Percentiles rank a stretch among this genome's conserved stretches.
Evolutionary conservation across 2,329 filamentous ascomycete genomes (phyloP).

Genomic region (Trichophyton simii): DNA sequence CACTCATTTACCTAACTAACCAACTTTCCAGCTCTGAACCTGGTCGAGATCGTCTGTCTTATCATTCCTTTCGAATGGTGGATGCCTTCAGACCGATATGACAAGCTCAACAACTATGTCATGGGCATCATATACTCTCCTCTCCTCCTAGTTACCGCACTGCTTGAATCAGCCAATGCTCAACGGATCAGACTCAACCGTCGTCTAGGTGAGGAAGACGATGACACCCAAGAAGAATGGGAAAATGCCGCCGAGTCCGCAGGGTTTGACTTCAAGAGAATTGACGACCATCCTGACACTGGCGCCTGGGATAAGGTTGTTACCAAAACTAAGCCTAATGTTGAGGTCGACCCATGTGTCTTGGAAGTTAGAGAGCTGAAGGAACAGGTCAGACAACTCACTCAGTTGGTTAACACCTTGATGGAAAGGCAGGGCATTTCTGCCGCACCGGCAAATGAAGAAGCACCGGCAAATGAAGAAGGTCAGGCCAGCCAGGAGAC

Average conservation of each 20-base stretch:
- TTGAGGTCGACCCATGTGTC: conserved; percentile 66
- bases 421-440: conserved; percentile 14
- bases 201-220: conserved; percentile 69
- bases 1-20: neutral
- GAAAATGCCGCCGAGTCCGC: conserved; percentile 53
- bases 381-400: conserved; percentile 47
- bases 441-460: neutral
- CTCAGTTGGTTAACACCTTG: conserved; percentile 52
- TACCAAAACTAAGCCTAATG: conserved; percentile 60
- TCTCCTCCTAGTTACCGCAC: conserved; percentile 64
- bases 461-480: neutral
- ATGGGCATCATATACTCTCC: conserved; percentile 82
- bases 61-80: conserved; percentile 88
- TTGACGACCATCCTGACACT: conserved; percentile 53
- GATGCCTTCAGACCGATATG: conserved; percentile 62
- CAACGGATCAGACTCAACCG: conserved; percentile 60
- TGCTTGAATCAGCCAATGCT: conserved; percentile 55
- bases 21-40: conserved; percentile 54
- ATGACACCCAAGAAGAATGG: conserved; percentile 85
- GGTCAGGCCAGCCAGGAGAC: neutral
- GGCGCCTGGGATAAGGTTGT: conserved; percentile 77
- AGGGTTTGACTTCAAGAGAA: conserved; percentile 24
- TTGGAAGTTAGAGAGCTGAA: conserved; percentile 43
- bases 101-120: conserved; percentile 72
- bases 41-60: conserved; percentile 73